Conservation (phyloP, 768 basidiomycete species). For the Gymnopilus junonius region DNA sequence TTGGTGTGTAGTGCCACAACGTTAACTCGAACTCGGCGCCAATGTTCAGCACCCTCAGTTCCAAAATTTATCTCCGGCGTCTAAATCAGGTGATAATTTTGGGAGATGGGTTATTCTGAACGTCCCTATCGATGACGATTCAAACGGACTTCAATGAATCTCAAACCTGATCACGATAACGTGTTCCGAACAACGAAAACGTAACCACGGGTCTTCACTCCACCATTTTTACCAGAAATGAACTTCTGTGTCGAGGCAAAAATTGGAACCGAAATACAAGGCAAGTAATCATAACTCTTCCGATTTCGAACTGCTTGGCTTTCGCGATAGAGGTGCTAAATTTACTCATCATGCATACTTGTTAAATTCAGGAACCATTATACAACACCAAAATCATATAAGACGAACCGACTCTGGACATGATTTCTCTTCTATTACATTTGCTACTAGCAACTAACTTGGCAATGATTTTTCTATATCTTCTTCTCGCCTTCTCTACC, state of each 20-base stretch:
- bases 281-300: not conserved
- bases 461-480: conserved; percentile 44
- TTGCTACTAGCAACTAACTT: conserved; percentile 15
- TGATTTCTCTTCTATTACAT: not conserved
- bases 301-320: not conserved
- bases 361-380: not conserved
- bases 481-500: conserved; percentile 50
- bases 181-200: not conserved
- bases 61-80: too few species aligned
- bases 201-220: not conserved
- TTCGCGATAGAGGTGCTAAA: too few species aligned
- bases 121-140: too few species aligned
- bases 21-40: too few species aligned
- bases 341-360: too few species aligned
- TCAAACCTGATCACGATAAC: too few species aligned
- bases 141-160: too few species aligned
- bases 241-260: not conserved
- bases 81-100: too few species aligned
- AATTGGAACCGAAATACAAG: not conserved
- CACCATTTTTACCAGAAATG: not conserved
- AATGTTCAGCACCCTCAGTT: too few species aligned
- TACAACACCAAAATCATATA: not conserved
- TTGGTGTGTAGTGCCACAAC: too few species aligned
- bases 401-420: not conserved
- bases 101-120: too few species aligned